A percentile compares a stretch with the other conserved stretches of the same genome.
Evolutionary conservation across 768 basidiomycete genomes (phyloP).

Genomic region (Leccinum disarticulatum): DNA sequence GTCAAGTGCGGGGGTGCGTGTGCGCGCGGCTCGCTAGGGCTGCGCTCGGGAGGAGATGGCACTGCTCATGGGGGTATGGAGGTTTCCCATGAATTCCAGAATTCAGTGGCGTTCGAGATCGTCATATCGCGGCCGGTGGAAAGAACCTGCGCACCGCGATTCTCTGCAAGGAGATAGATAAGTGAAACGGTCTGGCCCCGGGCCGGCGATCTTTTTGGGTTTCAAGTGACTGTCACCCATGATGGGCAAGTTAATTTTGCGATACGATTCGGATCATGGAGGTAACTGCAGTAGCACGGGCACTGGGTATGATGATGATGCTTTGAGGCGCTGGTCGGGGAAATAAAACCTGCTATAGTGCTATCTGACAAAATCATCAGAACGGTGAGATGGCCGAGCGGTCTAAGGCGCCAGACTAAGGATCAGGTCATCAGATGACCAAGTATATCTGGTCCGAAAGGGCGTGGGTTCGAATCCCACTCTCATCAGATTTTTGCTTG

Average conservation of each 20-base stretch:
- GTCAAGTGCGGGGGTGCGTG: neutral
- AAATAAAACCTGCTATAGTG: neutral
- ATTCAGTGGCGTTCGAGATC: neutral
- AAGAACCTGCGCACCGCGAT: neutral
- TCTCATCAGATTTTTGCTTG: slow-evolving; percentile 25
- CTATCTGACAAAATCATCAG: neutral
- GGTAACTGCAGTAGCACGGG: too few relatives aligned
- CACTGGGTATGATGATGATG: too few relatives aligned
- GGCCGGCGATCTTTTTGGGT: neutral
- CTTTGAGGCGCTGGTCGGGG: neutral
- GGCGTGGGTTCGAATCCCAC: slow-evolving; percentile 45
- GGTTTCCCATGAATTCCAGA: neutral
- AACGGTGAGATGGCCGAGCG: slow-evolving; percentile 53
- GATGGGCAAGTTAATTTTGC: neutral
- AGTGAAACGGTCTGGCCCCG: neutral
- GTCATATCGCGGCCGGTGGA: neutral
- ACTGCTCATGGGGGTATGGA: neutral
- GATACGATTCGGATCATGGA: neutral
- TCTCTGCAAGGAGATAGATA: neutral
- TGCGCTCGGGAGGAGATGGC: too few relatives aligned
- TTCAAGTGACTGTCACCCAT: neutral
- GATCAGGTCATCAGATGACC: slow-evolving; percentile 35
- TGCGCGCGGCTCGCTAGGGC: neutral
- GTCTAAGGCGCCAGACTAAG: slow-evolving; percentile 66
- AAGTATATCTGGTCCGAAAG: slow-evolving; percentile 37